phyloP scores from a whole-genome alignment of 257 asterid species.

The Gentiana dahurica region DNA sequence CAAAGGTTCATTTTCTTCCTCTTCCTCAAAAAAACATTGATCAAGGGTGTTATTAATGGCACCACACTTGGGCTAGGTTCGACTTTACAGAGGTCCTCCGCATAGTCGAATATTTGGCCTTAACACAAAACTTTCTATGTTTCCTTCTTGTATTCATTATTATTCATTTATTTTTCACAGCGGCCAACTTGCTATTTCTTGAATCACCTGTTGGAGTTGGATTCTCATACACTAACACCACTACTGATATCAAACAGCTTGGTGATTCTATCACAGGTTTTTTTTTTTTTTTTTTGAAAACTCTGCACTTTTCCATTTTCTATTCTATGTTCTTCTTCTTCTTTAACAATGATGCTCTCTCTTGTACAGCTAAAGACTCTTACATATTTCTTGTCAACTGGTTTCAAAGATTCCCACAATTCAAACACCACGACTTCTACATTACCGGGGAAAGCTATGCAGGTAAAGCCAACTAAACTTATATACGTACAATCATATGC shows the following conservation, averaged over 20 bases:
- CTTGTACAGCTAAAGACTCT: conserved; percentile 55
- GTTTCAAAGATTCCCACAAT: conserved; percentile 79
- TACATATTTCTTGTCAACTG: conserved; percentile 64
- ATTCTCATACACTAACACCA: conserved; percentile 81
- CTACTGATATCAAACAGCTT: conserved; percentile 41
- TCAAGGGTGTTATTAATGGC: not conserved
- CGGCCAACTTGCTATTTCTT: conserved; percentile 64
- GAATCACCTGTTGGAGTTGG: conserved; percentile 95
- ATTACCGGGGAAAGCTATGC: conserved; percentile 91
- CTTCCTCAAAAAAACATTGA: not conserved
- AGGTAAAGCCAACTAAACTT: conserved; percentile 21
- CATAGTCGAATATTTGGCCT: no score
- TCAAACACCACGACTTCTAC: conserved; percentile 62
- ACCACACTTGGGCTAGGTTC: no score
- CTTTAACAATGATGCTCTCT: not conserved
- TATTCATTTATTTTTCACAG: conserved; percentile 18
- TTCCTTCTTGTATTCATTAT: no score
- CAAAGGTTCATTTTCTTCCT: conserved; percentile 25
- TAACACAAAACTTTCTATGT: not conserved
- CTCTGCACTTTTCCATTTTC: no score
- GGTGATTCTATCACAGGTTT: conserved; percentile 66
- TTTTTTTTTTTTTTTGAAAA: not conserved
- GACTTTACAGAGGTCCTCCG: no score
- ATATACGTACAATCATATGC: no score
- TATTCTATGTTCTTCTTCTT: no score